Base-by-base conservation (phyloP, 371 early-diverging fungal genomes). In the Mortierella sp. region DNA sequence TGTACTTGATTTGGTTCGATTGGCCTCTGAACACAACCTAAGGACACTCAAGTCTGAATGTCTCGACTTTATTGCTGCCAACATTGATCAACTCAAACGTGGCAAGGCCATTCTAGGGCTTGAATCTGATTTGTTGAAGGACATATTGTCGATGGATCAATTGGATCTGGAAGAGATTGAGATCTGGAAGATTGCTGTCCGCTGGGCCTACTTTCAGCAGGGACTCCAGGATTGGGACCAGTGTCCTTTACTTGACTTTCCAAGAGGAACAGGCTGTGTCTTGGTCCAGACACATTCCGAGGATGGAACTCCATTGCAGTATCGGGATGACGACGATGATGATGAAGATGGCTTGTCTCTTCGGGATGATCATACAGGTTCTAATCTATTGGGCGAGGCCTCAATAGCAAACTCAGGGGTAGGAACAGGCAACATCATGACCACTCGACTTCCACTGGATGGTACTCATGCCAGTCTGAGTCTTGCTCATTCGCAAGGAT, bases 151-250 rank as follows among this genome's bases (percentile, higher is more conserved):
- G 11, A 72, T 79, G 79, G 79, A 79, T 25, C 79, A 79, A 4
- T 55, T 79, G n/a, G 79, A 79, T n/a, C n/a, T 79, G 51, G 70
- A 72, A 29, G 79, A 79, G 48, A 50, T 79, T 7, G 79, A 79
- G 70, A 66, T 79, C 23, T 79, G 79, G 79, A 79, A 79, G 66
- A 72, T 79, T 60, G 79, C 73, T 9, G 73, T 79, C 2, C 62
- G 70, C 12, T 79, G 79, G 79, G 60, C 73, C 0, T 79, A 72
- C 45, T 72, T 58, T 47, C 79, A 79, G 26, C 69, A 63, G 44
- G 79, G 73, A 4, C 53, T 69, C 12, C 37, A 37, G 37, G 73
- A 79, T 25, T 79, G 79, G 79, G 79, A 61, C 3, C 65, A 66
- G 0, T 79, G 79, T 59, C 79, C 79, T 1, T 37, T 66, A 28